These are phyloP conservation scores for Kalanchoe fedtschenkoi DNA, from an alignment of 164 flowering plant genomes.

Conservation along the genomic window DNA sequence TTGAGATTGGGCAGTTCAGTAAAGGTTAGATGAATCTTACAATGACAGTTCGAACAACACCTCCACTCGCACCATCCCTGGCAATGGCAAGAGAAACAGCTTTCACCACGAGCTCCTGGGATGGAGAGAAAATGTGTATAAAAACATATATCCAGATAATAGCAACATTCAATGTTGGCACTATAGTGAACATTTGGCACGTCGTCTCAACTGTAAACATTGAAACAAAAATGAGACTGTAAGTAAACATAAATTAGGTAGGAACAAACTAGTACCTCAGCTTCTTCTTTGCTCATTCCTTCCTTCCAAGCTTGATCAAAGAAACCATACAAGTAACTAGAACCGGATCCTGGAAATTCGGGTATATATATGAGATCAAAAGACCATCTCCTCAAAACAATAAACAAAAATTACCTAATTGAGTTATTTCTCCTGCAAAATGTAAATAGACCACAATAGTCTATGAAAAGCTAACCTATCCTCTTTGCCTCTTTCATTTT, in stretches of 20 bases:
- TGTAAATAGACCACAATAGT: no score
- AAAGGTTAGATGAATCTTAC: constrained; percentile 30
- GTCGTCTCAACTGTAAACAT: background rate
- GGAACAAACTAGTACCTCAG: constrained; percentile 65
- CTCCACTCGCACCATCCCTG: constrained; percentile 99
- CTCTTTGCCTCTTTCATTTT: background rate
- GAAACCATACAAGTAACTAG: constrained; percentile 88
- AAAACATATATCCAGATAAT: no score
- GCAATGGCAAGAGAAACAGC: constrained; percentile 99
- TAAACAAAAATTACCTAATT: no score
- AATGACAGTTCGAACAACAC: constrained; percentile 89
- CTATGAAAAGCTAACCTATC: background rate
- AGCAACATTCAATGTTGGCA: background rate
- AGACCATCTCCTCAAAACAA: no score
- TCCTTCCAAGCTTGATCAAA: constrained; percentile 96
- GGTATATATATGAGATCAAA: background rate
- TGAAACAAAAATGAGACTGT: background rate
- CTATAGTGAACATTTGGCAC: background rate
- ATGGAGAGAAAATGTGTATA: no score
- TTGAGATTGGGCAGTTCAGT: background rate
- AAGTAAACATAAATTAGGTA: background rate
- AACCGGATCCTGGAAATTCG: constrained; percentile 72
- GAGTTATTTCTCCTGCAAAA: no score
- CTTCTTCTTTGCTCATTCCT: constrained; percentile 93
- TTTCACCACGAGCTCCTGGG: constrained; percentile 84